phyloP scores from a whole-genome alignment of 495 filamentous ascomycete genomes.

The Hypoxylon rickii region DNA sequence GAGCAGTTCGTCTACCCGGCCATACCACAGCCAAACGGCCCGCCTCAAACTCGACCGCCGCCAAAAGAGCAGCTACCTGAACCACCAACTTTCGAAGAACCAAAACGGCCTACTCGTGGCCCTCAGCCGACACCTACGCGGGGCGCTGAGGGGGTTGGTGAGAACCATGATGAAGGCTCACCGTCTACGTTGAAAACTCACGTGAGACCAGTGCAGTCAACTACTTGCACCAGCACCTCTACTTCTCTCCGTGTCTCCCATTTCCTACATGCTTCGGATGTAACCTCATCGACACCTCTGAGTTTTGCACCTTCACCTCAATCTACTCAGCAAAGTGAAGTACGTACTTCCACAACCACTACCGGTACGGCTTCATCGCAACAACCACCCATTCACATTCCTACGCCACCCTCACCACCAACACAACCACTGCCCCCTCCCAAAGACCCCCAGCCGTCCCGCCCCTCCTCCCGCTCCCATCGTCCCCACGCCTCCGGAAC shows the following conservation, averaged over 20 bases:
- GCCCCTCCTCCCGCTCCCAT: background rate
- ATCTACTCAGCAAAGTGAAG: background rate
- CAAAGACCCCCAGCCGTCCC: background rate
- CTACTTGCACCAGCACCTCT: conserved; percentile 1
- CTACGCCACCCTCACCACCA: background rate
- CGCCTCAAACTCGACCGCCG: background rate
- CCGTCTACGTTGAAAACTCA: conserved; percentile 1
- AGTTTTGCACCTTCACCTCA: background rate
- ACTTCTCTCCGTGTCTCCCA: background rate
- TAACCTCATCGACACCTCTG: background rate
- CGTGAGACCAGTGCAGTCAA: conserved; percentile 4
- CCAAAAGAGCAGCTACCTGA: conserved; percentile 32
- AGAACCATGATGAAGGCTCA: background rate
- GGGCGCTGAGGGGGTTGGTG: conserved; percentile 9
- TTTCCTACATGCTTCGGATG: background rate
- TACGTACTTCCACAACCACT: background rate
- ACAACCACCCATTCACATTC: background rate
- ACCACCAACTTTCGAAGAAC: background rate
- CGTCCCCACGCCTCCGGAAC: background rate
- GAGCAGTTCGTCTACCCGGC: conserved; percentile 20
- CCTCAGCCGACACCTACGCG: conserved; percentile 28
- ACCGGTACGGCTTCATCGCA: background rate
- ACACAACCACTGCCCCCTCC: background rate
- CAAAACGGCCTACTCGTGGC: conserved; percentile 2
- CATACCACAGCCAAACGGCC: background rate